Percentiles rank a stretch among this genome's conserved stretches.
phyloP scores from a whole-genome alignment of 208 protist species.

The Wallacemonas sp. region DNA sequence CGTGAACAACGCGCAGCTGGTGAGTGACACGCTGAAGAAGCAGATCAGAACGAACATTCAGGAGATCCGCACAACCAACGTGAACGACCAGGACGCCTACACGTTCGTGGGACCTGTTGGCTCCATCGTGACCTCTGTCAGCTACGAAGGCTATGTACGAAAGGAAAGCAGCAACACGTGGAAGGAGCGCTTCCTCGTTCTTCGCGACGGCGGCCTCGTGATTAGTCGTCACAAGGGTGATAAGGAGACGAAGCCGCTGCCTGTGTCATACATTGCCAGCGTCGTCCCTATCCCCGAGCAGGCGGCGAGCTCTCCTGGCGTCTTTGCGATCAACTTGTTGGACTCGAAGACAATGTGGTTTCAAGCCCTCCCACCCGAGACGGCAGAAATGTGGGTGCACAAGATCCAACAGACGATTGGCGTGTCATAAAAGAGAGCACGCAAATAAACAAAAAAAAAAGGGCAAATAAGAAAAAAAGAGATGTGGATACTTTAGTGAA shows the following conservation, averaged over 20 bases:
- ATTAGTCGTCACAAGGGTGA: conserved; percentile 54
- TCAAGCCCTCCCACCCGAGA: conserved; percentile 50
- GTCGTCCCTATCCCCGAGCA: conserved; percentile 68
- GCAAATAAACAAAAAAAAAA: conserved; percentile 5
- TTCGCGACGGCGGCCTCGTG: conserved; percentile 44
- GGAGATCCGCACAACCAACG: conserved; percentile 47
- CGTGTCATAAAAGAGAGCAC: conserved; percentile 26
- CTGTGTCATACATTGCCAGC: conserved; percentile 52
- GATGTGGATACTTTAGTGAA: too few relatives aligned
- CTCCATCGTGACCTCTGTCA: conserved; percentile 32
- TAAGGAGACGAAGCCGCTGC: conserved; percentile 48
- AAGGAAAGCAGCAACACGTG: conserved; percentile 55
- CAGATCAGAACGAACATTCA: conserved; percentile 50
- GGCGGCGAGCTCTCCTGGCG: conserved; percentile 56
- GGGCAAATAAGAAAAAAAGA: neutral
- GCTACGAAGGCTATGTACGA: conserved; percentile 47
- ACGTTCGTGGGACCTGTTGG: conserved; percentile 45
- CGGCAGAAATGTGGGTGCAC: conserved; percentile 47
- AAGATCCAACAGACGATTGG: conserved; percentile 64
- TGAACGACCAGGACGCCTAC: conserved; percentile 29
- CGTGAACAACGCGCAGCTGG: conserved; percentile 40
- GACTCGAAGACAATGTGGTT: conserved; percentile 81
- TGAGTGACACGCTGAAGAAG: conserved; percentile 44
- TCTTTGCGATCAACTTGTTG: conserved; percentile 72
- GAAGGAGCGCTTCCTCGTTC: conserved; percentile 66